A percentile compares a stretch with the other conserved stretches of the same genome.
phyloP scores from a whole-genome alignment of 768 basidiomycete genomes.

The Hysterangium stoloniferum region DNA sequence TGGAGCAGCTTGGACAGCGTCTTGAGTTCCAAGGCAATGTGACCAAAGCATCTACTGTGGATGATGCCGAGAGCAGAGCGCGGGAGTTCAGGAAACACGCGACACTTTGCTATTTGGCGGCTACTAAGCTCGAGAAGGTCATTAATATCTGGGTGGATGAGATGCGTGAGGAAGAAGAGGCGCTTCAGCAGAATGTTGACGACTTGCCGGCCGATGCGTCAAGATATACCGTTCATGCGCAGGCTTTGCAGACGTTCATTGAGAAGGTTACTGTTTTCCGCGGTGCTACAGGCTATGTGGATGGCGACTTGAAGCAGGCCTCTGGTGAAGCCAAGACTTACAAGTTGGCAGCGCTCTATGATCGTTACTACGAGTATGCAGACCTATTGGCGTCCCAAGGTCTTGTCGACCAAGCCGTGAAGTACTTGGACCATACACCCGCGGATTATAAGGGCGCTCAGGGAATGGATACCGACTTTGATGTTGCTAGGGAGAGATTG shows the following conservation, averaged over 20 bases:
- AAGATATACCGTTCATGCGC: conserved; percentile 71
- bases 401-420: conserved; percentile 72
- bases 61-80: conserved; percentile 32
- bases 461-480: conserved; percentile 32
- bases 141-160: conserved; percentile 91
- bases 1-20: conserved; percentile 85
- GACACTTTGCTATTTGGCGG: conserved; percentile 88
- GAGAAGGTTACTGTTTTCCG: conserved; percentile 97
- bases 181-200: conserved; percentile 31
- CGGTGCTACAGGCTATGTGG: conserved; percentile 71
- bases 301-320: conserved; percentile 52
- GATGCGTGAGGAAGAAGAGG: conserved; percentile 74
- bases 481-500: conserved; percentile 39
- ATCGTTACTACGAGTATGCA: conserved; percentile 93
- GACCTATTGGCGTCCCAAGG: conserved; percentile 88
- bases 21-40: conserved; percentile 79
- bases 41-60: conserved; percentile 41
- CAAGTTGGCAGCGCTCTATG: conserved; percentile 82
- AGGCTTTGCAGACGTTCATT: conserved; percentile 86
- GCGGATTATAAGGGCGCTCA: conserved; percentile 61
- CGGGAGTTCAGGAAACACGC: conserved; percentile 74
- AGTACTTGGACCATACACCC: conserved; percentile 76
- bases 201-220: conserved; percentile 33
- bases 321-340: conserved; percentile 50
- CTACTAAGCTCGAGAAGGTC: conserved; percentile 78